Evolutionary conservation across 495 filamentous ascomycete genomes (phyloP), one percentile per base, ranked within the genome.

Genomic region (Neurospora sp.): DNA sequence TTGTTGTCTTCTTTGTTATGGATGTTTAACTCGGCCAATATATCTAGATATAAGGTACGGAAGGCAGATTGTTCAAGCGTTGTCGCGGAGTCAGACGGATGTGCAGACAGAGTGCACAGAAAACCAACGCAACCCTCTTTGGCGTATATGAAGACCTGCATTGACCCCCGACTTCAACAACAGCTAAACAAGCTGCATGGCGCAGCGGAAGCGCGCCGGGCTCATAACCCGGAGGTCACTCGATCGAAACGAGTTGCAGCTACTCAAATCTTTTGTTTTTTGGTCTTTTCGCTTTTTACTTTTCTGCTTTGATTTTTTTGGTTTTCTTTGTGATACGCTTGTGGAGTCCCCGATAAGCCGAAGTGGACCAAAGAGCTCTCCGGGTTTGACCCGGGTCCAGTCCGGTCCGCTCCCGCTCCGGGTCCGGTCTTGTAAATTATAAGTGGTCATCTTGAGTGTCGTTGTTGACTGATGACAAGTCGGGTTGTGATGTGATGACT

Each of bases 221-320:
- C 76, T 78, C 75, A 77, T 78, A 78, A 78, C 77, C 77, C 77
- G 77, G 77, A 78, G 76, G 76, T 78, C 76, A 76, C 75, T 78
- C 73, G 76, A 78, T 78, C 76, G 76, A 78, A 78, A 78, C 76
- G 73, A 78, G 75, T 76, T 41, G 69, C 72, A 73, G 76, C 76
- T 78, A 62, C 11, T 31, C 54, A 77, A 9, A 2, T n/a, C 20
- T 0, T 27, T 27, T 27, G 2, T 72, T 70, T 72, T 71, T 39
- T 69, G 1, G 31, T 31, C 31, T 31, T 31, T 31, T 31, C 31
- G 31, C 31, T 69, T 27, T 71, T 35, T 35, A 8, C 8, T 41
- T 12, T 48, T 12, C 3, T n/a, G 27, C 41, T 14, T 31, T 31
- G 5, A 37, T 18, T 54, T 18, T 6, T 71, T n/a, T 35, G 35